These are phyloP conservation scores for Nigrograna mackinnonii DNA, from an alignment of 2,329 filamentous ascomycete species.

Conservation along the genomic window DNA sequence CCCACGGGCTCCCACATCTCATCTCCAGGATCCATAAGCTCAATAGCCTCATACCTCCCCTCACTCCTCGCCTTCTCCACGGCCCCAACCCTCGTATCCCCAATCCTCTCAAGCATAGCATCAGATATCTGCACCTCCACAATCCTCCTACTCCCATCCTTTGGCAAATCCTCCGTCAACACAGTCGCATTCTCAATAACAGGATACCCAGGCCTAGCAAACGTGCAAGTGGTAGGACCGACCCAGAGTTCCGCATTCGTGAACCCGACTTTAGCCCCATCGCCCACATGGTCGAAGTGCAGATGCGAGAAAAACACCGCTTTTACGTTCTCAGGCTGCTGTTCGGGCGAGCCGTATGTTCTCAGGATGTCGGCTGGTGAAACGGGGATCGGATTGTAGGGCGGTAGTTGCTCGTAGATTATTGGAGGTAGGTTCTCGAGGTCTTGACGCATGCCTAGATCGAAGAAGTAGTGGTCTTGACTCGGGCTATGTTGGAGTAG, in stretches of 20 bases:
- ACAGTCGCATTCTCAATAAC: conserved; percentile 20
- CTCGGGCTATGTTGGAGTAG: conserved; percentile 31
- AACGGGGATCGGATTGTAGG: conserved; percentile 38
- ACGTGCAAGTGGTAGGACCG: conserved; percentile 37
- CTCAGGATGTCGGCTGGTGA: conserved; percentile 30
- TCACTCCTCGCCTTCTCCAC: conserved; percentile 23
- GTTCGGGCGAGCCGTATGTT: conserved; percentile 27
- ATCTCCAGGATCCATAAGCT: conserved; percentile 27
- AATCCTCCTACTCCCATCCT: conserved; percentile 48
- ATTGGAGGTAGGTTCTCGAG: conserved; percentile 45
- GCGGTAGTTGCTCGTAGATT: conserved; percentile 45
- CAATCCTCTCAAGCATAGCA: conserved; percentile 24
- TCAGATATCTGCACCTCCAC: conserved; percentile 30
- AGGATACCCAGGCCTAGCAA: conserved; percentile 34
- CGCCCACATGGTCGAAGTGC: conserved; percentile 47
- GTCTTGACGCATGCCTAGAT: conserved; percentile 57
- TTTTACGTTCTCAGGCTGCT: conserved; percentile 43
- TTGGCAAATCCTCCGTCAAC: conserved; percentile 48
- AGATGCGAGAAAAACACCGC: conserved; percentile 44
- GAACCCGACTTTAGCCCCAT: conserved; percentile 41
- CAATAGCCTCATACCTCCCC: conserved; percentile 30
- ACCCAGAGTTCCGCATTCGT: conserved; percentile 42
- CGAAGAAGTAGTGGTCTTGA: conserved; percentile 52
- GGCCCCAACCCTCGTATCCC: conserved; percentile 27
- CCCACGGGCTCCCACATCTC: conserved; percentile 47